phyloP scores from a whole-genome alignment of 441 rosid genomes.

The Adansonia gregorii region DNA sequence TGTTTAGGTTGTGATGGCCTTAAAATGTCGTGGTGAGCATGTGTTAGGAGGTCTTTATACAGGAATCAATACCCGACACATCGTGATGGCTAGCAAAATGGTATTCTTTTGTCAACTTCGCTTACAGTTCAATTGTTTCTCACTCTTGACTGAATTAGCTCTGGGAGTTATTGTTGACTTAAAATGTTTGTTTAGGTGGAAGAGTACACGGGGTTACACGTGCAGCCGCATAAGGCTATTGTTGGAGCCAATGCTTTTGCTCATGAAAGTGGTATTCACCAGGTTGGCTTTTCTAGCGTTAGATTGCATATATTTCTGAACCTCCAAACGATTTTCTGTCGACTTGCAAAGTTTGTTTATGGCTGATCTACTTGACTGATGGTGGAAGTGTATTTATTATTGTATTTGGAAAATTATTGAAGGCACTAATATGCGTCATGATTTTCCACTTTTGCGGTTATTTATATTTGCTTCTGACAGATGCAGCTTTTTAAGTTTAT shows the following conservation, averaged over 20 bases:
- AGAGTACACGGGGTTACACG: constrained; percentile 80
- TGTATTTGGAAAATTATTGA: background rate
- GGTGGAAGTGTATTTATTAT: background rate
- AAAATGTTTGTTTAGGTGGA: constrained; percentile 69
- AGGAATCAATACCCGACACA: constrained; percentile 78
- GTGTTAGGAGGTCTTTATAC: constrained; percentile 73
- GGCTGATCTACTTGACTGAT: background rate
- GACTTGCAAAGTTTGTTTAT: background rate
- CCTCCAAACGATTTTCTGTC: background rate
- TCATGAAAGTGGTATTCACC: constrained; percentile 91
- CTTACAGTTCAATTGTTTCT: background rate
- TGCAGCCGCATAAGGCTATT: constrained; percentile 97
- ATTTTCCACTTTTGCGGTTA: background rate
- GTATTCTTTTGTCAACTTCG: constrained; percentile 40
- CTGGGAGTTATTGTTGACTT: constrained; percentile 20
- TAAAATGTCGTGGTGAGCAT: constrained; percentile 82
- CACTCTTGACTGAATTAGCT: background rate
- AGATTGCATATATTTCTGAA: background rate
- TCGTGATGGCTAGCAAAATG: constrained; percentile 95
- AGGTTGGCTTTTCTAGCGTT: constrained; percentile 46
- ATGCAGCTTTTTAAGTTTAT: background rate
- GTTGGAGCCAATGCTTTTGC: constrained; percentile 96
- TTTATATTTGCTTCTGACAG: background rate
- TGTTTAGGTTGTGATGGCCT: constrained; percentile 84
- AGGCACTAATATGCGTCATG: background rate